Evolutionary conservation across 495 filamentous ascomycete species (phyloP).

Genomic region (Aspergillus saccharolyticus): DNA sequence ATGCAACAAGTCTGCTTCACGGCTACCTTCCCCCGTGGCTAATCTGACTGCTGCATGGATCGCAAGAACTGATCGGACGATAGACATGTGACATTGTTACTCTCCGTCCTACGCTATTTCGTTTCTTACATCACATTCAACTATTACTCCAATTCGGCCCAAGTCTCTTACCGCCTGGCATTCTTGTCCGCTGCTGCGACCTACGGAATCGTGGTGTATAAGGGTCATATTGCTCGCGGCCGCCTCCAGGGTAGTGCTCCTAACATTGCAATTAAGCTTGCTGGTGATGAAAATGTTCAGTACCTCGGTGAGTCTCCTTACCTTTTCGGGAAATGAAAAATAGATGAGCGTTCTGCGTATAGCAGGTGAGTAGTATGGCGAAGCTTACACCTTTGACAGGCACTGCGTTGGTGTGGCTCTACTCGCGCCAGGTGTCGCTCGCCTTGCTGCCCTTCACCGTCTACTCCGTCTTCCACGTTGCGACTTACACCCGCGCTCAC

Average conservation of each 20-base stretch:
- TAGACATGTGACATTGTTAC: constrained; percentile 78
- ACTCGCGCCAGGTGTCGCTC: constrained; percentile 79
- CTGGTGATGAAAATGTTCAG: constrained; percentile 92
- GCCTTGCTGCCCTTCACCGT: constrained; percentile 92
- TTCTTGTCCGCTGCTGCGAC: constrained; percentile 85
- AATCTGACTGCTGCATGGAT: not conserved
- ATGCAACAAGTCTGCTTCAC: not conserved
- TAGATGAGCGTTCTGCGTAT: not conserved
- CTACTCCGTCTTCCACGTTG: constrained; percentile 97
- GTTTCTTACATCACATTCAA: constrained; percentile 82
- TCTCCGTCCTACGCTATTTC: constrained; percentile 75
- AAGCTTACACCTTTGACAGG: constrained; percentile 43
- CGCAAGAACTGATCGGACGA: constrained; percentile 21
- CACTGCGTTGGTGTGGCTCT: constrained; percentile 95
- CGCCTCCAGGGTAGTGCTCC: constrained; percentile 56
- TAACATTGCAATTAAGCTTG: constrained; percentile 56
- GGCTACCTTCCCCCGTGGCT: not conserved
- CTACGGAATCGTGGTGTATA: constrained; percentile 99
- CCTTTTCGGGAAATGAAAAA: not conserved
- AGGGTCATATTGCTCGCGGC: constrained; percentile 81
- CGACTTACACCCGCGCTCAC: constrained; percentile 61
- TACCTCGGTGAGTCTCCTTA: constrained; percentile 70
- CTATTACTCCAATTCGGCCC: constrained; percentile 65
- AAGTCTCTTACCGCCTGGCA: constrained; percentile 79
- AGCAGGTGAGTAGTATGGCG: not conserved